Base-by-base conservation (phyloP, 1,284 basidiomycete species). In the Ceratobasidium sp. region DNA sequence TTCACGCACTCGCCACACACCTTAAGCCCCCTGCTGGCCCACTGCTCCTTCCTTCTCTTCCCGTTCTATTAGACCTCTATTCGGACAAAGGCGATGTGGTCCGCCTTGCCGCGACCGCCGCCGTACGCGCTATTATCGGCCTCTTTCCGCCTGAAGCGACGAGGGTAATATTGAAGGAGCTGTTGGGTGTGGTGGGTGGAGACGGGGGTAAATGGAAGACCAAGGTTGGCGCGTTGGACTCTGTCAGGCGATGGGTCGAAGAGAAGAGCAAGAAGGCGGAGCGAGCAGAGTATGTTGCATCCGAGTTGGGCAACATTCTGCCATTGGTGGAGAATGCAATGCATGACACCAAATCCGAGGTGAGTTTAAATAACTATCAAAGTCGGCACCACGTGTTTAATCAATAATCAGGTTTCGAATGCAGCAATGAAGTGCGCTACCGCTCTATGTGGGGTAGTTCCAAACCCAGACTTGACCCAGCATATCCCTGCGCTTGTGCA, bases 291-390 rank as follows among this genome's bases (percentile, higher is more conserved):
- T 89, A 90, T 79, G 91, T 98, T 71, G 96, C 95, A 54, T 88
- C 90, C 68, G 90, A 97, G 81, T 86, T 99, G 48, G 96, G 90
- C 22, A 84, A 86, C 46, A 89, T 94, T 61, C 89, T 98, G 63
- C 97, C 96, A 16, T 91, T 91, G 79, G 89, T 99, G 37, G 96
- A 98, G 81, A 85, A 84, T 62, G 90, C 95, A 14, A 97, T 99
- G 96, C 95, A 98, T 81, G 97, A 99, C 83, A 98, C 97, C 78
- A 99, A 98, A 83, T 84, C 89, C 78, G 97, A 99, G 87, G 95
- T 95, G 74, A 76, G 85, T 27, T 22, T 77, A 41, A 16, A 29
- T 46, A 43, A 62, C 53, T 62, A 51, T 27, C 22, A n/a, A 39
- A 53, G 49, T 9, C 51, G 51, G 74, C 53, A 65, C 63, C 27